Conservation (phyloP, 345 rosid species). For the Syzygium aromaticum region DNA sequence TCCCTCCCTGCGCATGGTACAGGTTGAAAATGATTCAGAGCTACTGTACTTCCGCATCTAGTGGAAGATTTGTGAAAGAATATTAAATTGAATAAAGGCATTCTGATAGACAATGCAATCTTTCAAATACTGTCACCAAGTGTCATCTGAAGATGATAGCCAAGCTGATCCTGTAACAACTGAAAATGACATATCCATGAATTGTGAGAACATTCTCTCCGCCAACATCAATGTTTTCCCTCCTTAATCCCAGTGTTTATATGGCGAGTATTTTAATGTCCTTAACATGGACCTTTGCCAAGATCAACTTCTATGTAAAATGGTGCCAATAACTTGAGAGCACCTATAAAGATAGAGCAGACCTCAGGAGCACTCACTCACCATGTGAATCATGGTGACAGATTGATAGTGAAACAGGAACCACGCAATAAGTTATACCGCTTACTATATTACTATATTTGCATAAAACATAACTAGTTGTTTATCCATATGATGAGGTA, state of each 20-base stretch:
- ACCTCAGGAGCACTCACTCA: background rate
- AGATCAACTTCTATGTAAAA: background rate
- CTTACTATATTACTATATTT: background rate
- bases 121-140: background rate
- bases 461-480: background rate
- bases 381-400: background rate
- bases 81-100: background rate
- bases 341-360: background rate
- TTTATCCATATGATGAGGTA: background rate
- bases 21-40: background rate
- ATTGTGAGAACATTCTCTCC: background rate
- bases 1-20: background rate
- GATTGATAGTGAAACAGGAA: background rate
- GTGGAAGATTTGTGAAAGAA: background rate
- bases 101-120: background rate
- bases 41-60: conserved; percentile 5
- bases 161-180: background rate
- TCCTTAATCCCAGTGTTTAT: background rate
- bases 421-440: background rate
- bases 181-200: background rate
- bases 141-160: background rate
- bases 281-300: background rate
- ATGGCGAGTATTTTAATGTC: background rate
- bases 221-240: background rate
- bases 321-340: background rate